A percentile compares a stretch with the other conserved stretches of the same genome.
These are phyloP conservation scores for Populus hybrid DNA, from an alignment of 441 rosid genomes.

Conservation along the genomic window DNA sequence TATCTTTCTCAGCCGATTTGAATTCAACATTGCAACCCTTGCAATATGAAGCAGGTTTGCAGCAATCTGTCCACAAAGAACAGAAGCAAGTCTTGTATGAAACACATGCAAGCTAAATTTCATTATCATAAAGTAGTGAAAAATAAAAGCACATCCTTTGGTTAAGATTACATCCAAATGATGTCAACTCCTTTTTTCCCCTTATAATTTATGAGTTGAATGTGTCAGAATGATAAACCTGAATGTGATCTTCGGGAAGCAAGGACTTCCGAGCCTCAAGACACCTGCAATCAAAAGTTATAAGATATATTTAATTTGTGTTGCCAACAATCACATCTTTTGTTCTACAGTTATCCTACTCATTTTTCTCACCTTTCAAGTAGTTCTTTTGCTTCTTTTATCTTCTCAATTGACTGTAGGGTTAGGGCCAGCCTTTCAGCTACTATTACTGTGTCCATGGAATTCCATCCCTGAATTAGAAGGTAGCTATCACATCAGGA, in stretches of 20 bases:
- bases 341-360: background rate
- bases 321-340: background rate
- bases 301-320: background rate
- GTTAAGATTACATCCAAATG: background rate
- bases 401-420: constrained; percentile 56
- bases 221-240: constrained; percentile 46
- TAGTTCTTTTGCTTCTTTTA: constrained; percentile 76
- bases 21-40: constrained; percentile 57
- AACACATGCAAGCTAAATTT: background rate
- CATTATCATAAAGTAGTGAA: background rate
- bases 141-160: background rate
- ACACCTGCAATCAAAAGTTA: constrained; percentile 53
- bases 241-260: constrained; percentile 78
- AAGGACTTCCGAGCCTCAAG: constrained; percentile 55
- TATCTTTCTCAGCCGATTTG: constrained; percentile 34
- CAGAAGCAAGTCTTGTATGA: constrained; percentile 11
- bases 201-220: constrained; percentile 3
- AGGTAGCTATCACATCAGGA: constrained; percentile 12
- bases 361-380: constrained; percentile 57
- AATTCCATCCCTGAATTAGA: constrained; percentile 67
- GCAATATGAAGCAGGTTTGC: constrained; percentile 77
- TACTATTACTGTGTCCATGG: constrained; percentile 75
- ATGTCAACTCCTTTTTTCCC: constrained; percentile 6
- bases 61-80: constrained; percentile 52
- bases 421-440: constrained; percentile 78